These are phyloP conservation scores for Gloeophyllum trabeum DNA, from an alignment of 768 basidiomycete genomes.

Conservation along the genomic window DNA sequence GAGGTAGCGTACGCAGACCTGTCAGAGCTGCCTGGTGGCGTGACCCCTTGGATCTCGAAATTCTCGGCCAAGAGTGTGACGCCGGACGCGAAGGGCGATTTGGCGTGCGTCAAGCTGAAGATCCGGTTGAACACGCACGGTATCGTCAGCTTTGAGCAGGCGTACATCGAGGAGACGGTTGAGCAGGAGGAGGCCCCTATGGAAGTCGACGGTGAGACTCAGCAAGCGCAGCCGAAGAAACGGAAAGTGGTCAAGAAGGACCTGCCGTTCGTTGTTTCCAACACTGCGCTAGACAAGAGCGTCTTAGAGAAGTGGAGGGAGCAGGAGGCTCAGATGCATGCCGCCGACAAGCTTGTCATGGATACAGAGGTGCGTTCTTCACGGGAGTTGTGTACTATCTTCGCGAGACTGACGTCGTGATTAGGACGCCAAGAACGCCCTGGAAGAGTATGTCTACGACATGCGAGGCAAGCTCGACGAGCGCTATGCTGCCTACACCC, in stretches of 20 bases:
- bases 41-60: conserved; percentile 79
- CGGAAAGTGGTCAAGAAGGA: conserved; percentile 84
- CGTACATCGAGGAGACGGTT: conserved; percentile 76
- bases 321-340: conserved; percentile 81
- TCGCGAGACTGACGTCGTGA: conserved; percentile 1
- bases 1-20: conserved; percentile 80
- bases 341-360: conserved; percentile 89
- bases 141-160: conserved; percentile 74
- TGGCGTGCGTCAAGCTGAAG: conserved; percentile 83
- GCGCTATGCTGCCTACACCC: conserved; percentile 68
- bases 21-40: conserved; percentile 53
- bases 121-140: conserved; percentile 81
- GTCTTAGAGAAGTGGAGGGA: conserved; percentile 60
- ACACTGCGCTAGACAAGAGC: conserved; percentile 52
- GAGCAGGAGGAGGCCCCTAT: conserved; percentile 70
- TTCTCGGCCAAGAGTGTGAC: conserved; percentile 80
- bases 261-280: conserved; percentile 57
- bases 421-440: conserved; percentile 94
- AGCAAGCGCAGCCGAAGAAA: conserved; percentile 48
- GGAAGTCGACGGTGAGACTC: conserved; percentile 41
- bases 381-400: not conserved
- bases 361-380: conserved; percentile 78
- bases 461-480: conserved; percentile 88
- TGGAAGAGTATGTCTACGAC: conserved; percentile 98
- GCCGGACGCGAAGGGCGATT: conserved; percentile 55